Percentiles rank a stretch among this genome's conserved stretches.
Conservation (phyloP, 768 basidiomycete genomes). For the Jaapia argillacea region DNA sequence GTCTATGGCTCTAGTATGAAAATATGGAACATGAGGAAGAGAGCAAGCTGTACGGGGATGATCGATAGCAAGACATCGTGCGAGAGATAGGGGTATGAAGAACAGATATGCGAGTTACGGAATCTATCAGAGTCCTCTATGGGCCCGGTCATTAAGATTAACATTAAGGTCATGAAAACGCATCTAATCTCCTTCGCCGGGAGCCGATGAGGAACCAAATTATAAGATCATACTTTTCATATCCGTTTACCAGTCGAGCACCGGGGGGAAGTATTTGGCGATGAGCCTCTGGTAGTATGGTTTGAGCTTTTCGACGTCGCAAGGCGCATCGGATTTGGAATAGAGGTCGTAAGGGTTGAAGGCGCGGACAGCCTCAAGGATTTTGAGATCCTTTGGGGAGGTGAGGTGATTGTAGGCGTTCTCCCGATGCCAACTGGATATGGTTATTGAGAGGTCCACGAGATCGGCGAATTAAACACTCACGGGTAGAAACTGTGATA, state of each 20-base stretch:
- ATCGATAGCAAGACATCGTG: no score
- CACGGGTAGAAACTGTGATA: constrained; percentile 92
- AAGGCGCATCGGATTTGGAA: constrained; percentile 73
- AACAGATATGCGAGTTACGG: no score
- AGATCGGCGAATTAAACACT: constrained; percentile 11
- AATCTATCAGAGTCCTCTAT: no score
- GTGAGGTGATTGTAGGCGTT: constrained; percentile 75
- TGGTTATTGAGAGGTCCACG: not conserved
- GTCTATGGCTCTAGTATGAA: no score
- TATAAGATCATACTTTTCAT: not conserved
- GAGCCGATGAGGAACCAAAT: no score
- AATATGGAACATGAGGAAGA: no score
- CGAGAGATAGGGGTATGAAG: no score
- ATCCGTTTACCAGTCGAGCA: constrained; percentile 62
- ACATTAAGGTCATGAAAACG: no score
- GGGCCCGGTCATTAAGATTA: no score
- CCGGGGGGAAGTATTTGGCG: constrained; percentile 74
- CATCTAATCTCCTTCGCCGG: no score
- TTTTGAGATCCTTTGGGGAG: constrained; percentile 54
- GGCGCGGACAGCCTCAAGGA: constrained; percentile 65
- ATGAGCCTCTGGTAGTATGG: constrained; percentile 84
- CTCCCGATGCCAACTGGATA: constrained; percentile 73
- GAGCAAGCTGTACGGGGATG: no score
- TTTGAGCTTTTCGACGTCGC: constrained; percentile 49
- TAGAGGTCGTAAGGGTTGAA: constrained; percentile 97